phyloP scores from a whole-genome alignment of 495 filamentous ascomycete genomes.

The Tuber magnatum region DNA sequence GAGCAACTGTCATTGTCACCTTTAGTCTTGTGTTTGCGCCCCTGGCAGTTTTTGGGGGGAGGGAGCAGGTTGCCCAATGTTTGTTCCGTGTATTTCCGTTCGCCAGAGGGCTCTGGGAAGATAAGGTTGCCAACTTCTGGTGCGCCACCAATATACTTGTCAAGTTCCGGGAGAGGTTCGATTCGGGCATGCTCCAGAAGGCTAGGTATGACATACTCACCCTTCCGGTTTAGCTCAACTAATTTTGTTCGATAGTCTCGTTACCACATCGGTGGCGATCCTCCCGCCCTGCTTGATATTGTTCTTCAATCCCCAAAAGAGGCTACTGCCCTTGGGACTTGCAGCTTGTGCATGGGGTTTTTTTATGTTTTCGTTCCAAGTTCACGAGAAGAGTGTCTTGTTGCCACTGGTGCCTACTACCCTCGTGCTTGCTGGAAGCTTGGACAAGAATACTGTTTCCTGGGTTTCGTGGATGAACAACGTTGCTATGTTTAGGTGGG shows the following conservation, averaged over 20 bases:
- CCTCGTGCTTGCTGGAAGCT: slow-evolving; percentile 67
- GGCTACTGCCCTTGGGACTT: slow-evolving; percentile 68
- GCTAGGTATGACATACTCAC: slow-evolving; percentile 39
- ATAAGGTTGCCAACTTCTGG: slow-evolving; percentile 98
- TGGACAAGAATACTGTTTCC: slow-evolving; percentile 65
- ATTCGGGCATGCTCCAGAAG: slow-evolving; percentile 61
- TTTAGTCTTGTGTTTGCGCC: slow-evolving; percentile 72
- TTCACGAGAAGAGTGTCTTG: slow-evolving; percentile 93
- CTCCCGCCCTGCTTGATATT: slow-evolving; percentile 68
- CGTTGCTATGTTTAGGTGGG: slow-evolving; percentile 63
- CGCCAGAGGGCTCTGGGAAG: slow-evolving; percentile 86
- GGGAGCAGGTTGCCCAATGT: slow-evolving; percentile 71
- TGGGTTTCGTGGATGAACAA: slow-evolving; percentile 94
- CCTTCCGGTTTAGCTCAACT: neutral
- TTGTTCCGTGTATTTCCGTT: slow-evolving; percentile 92
- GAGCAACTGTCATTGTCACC: slow-evolving; percentile 60
- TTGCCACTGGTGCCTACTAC: slow-evolving; percentile 90
- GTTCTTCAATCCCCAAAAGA: slow-evolving; percentile 68
- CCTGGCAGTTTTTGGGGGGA: slow-evolving; percentile 56
- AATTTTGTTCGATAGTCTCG: slow-evolving; percentile 48
- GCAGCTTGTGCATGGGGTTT: slow-evolving; percentile 88
- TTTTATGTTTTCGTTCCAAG: slow-evolving; percentile 93
- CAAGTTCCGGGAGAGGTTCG: slow-evolving; percentile 68
- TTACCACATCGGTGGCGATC: slow-evolving; percentile 68
- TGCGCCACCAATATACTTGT: slow-evolving; percentile 81